Evolutionary conservation across 768 basidiomycete species (phyloP), one percentile per base, ranked within the genome.

Genomic region (Harrya chromipes): DNA sequence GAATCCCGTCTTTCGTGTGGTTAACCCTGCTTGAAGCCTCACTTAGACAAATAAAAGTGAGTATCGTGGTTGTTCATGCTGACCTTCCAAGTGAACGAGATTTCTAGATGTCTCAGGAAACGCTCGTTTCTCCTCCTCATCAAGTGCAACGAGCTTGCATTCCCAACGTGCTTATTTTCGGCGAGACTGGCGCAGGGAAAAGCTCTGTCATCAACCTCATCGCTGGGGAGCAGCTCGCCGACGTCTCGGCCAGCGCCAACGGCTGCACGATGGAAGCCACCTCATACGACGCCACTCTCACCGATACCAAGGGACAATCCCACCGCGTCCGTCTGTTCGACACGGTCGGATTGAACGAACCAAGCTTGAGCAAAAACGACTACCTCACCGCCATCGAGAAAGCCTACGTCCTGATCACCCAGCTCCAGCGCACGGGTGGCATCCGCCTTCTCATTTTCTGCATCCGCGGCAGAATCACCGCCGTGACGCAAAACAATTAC

Each of bases 181-280:
- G 64, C 3, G 64, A 66, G 40, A 65, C 65, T 20, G 64, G 65
- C 6, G 59, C 39, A 1, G 64, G 70, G 17, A 76, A 76, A 52
- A 75, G 74, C 50, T 73, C 72, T 0, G 55, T 76, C 24, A 51
- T 75, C 43, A 76, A 75, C 53, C 63, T 76, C 56, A 55, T 75
- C 20, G 57, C 59, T 21, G 67, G 64, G 10, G 40, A 55, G 3
- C 24, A 54, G 8, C 40, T 59, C 2, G 73, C 73, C 10, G 16
- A 23, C 1, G 58, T 62, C 9, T 65, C 69, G n/a, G 63, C 61
- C 27, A 50, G 62, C 9, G 67, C 68, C 0, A 46, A 40, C 0
- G 74, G 73, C 5, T 72, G 67, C 56, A 77, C 75, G 3, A 61
- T 74, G 45, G 37, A 62, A 9, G 60, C 56, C 40, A 50, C 44